These are phyloP conservation scores for Diplodia intermedia DNA, from an alignment of 2,329 filamentous ascomycete species.

Conservation along the genomic window DNA sequence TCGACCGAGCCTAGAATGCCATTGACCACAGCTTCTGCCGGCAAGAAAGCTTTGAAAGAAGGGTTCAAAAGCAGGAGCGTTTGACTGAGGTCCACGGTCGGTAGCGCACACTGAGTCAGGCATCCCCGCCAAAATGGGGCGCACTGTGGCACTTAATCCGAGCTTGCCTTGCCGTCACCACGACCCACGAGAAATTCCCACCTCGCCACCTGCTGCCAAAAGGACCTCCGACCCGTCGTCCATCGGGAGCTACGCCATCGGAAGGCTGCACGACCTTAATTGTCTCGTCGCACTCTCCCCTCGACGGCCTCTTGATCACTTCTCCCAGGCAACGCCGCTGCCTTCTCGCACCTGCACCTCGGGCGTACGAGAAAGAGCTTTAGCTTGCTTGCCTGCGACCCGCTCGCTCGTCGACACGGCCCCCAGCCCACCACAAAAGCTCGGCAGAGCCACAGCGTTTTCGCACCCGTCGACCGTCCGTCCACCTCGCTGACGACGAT, in stretches of 20 bases:
- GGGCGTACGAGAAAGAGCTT: constrained; percentile 9
- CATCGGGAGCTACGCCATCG: constrained; percentile 17
- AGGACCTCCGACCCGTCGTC: neutral
- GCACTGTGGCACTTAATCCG: constrained; percentile 21
- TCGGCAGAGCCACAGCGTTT: constrained; percentile 17
- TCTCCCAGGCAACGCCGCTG: constrained; percentile 21
- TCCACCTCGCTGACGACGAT: constrained; percentile 2
- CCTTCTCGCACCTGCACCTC: constrained; percentile 9
- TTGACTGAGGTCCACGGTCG: neutral
- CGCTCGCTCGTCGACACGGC: constrained; percentile 10
- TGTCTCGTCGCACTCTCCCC: constrained; percentile 12
- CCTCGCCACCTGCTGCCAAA: constrained; percentile 20
- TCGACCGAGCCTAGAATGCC: neutral
- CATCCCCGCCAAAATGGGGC: constrained; percentile 28
- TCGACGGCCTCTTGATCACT: neutral
- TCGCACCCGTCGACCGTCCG: constrained; percentile 3
- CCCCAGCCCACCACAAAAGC: neutral
- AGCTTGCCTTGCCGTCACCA: constrained; percentile 28
- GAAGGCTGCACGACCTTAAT: neutral
- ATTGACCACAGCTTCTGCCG: neutral
- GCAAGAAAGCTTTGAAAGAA: neutral
- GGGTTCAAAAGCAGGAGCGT: neutral
- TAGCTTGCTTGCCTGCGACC: constrained; percentile 13
- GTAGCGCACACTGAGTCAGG: constrained; percentile 25
- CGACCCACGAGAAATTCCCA: constrained; percentile 31